Conservation (phyloP, 768 basidiomycete genomes). For the Mycena galopus region DNA sequence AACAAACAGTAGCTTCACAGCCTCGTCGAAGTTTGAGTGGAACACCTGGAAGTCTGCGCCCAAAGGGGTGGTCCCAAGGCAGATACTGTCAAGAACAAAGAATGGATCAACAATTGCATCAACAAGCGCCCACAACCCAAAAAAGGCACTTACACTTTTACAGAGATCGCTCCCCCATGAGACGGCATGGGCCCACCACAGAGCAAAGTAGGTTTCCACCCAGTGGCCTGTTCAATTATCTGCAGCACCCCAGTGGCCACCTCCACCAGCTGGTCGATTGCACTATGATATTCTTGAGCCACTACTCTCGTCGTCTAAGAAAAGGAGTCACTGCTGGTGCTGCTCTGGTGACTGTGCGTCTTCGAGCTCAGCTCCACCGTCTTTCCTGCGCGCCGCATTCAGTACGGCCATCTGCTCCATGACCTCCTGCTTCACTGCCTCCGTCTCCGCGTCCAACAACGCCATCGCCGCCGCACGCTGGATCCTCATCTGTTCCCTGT, state of each 20-base stretch:
- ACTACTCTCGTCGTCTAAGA: too few relatives aligned
- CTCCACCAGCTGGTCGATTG: background rate
- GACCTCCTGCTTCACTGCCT: too few relatives aligned
- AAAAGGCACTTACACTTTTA: slow-evolving; percentile 1
- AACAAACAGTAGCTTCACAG: background rate
- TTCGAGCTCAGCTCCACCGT: too few relatives aligned
- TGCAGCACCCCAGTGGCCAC: background rate
- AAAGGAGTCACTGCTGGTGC: too few relatives aligned
- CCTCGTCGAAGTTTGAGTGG: background rate
- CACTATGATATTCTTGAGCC: too few relatives aligned
- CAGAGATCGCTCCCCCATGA: background rate
- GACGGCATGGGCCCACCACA: background rate
- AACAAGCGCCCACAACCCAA: background rate
- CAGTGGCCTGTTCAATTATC: background rate
- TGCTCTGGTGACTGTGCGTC: too few relatives aligned
- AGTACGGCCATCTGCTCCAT: too few relatives aligned
- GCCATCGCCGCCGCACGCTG: too few relatives aligned
- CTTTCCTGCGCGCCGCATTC: too few relatives aligned
- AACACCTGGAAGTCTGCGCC: background rate
- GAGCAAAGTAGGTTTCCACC: background rate
- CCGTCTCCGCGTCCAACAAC: too few relatives aligned
- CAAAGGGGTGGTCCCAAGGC: background rate
- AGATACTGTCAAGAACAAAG: background rate
- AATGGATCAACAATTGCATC: too few relatives aligned
- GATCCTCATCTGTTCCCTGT: too few relatives aligned